Percentiles rank a stretch among this genome's conserved stretches.
Evolutionary conservation across 78 protist genomes (phyloP).

Genomic region (Mastigamoeba balamuthi): DNA sequence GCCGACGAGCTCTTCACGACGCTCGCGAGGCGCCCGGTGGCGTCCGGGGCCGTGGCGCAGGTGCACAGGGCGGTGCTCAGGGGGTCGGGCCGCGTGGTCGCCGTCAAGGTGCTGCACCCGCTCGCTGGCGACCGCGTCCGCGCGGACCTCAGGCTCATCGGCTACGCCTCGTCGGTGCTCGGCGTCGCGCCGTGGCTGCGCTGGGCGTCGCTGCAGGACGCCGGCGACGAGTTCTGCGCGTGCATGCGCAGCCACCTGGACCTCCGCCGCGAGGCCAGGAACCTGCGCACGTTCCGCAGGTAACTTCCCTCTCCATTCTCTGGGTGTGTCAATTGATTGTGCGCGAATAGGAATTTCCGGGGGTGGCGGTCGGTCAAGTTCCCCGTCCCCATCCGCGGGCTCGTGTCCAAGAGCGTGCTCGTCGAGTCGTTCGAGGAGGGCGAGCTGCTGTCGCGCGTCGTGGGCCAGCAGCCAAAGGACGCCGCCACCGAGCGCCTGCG

Average conservation of each 20-base stretch:
- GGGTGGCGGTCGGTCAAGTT: constrained; percentile 13
- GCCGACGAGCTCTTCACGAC: constrained; percentile 6
- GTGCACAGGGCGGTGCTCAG: constrained; percentile 26
- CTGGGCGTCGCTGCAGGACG: constrained; percentile 24
- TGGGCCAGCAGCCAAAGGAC: no score
- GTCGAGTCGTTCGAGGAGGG: constrained; percentile 52
- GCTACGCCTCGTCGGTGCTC: constrained; percentile 7
- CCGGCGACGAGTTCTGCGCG: constrained; percentile 25
- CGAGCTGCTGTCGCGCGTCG: constrained; percentile 15
- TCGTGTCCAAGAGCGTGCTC: constrained; percentile 12
- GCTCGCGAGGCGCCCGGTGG: constrained; percentile 35
- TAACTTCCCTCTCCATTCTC: no score
- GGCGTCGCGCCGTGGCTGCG: constrained; percentile 28
- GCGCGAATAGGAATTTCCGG: no score
- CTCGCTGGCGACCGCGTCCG: not conserved
- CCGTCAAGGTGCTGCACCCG: constrained; percentile 50
- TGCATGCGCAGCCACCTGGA: constrained; percentile 33
- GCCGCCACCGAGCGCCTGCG: no score
- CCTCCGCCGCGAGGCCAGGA: constrained; percentile 12
- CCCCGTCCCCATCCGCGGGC: constrained; percentile 21
- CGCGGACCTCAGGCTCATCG: not conserved
- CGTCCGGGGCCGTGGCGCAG: constrained; percentile 49
- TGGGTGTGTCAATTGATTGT: no score
- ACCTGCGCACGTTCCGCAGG: constrained; percentile 10
- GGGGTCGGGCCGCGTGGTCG: constrained; percentile 29